These are phyloP conservation scores for Vaccinium corymbosum DNA, from an alignment of 148 eudicot species.

Conservation along the genomic window DNA sequence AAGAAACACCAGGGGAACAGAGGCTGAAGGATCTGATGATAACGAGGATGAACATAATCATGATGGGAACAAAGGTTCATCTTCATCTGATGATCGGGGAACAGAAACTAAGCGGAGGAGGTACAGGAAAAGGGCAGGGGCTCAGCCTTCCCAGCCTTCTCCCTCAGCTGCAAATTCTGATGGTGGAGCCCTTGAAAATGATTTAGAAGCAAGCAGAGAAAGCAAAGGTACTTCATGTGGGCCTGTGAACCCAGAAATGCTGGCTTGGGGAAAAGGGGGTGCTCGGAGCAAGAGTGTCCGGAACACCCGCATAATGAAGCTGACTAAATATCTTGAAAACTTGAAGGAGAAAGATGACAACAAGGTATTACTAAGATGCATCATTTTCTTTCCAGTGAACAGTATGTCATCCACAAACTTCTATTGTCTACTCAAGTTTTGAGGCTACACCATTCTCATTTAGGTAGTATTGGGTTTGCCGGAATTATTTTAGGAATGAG, in stretches of 20 bases:
- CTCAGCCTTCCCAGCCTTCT: conserved; percentile 29
- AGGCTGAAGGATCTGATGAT: conserved; percentile 35
- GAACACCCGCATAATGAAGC: conserved; percentile 37
- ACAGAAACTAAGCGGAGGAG: conserved; percentile 31
- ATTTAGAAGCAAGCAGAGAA: conserved; percentile 31
- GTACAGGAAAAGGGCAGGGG: conserved; percentile 30
- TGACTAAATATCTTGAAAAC: conserved; percentile 42
- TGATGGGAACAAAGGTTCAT: conserved; percentile 29
- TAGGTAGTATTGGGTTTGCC: background rate
- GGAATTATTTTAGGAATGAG: background rate
- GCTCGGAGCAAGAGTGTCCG: conserved; percentile 37
- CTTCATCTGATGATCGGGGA: conserved; percentile 34
- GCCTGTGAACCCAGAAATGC: conserved; percentile 35
- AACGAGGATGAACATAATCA: conserved; percentile 29
- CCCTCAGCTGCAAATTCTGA: conserved; percentile 34
- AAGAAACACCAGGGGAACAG: conserved; percentile 28
- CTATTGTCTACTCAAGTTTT: background rate
- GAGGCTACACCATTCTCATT: background rate
- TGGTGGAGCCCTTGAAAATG: conserved; percentile 29
- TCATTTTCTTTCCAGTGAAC: background rate
- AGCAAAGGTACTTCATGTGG: conserved; percentile 24
- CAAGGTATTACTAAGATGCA: conserved; percentile 26
- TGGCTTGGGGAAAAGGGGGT: conserved; percentile 56
- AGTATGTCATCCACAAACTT: background rate
- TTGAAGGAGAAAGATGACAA: conserved; percentile 38